phyloP scores from a whole-genome alignment of 1,284 basidiomycete species.

The Tetrapyrgos nigripes region DNA sequence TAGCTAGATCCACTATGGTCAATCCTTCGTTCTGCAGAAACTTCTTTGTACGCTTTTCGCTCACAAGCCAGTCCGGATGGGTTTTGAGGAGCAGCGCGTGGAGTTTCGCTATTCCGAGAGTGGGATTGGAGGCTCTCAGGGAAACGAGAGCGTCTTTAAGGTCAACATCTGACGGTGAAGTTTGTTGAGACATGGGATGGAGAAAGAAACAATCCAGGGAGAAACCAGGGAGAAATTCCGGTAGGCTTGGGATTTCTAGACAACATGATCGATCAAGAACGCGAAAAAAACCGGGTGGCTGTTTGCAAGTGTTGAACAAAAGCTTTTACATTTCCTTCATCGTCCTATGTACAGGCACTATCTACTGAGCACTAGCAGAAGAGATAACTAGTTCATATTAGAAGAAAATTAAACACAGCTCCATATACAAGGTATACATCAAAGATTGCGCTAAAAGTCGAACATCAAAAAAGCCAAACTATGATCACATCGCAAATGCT shows the following conservation, averaged over 20 bases:
- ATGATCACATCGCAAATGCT: too few relatives aligned
- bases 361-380: too few relatives aligned
- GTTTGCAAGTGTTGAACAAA: background rate
- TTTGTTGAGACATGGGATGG: too few relatives aligned
- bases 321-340: too few relatives aligned
- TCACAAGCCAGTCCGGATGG: constrained; percentile 76
- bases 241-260: background rate
- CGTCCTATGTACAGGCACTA: too few relatives aligned
- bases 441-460: too few relatives aligned
- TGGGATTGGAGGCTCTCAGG: constrained; percentile 59
- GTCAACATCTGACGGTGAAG: constrained; percentile 44
- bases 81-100: constrained; percentile 65
- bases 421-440: too few relatives aligned
- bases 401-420: too few relatives aligned
- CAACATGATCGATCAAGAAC: background rate
- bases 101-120: constrained; percentile 74
- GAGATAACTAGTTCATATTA: too few relatives aligned
- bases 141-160: constrained; percentile 47
- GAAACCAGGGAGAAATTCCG: too few relatives aligned
- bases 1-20: constrained; percentile 34
- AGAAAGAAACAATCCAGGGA: too few relatives aligned
- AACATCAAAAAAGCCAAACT: too few relatives aligned
- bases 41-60: constrained; percentile 82
- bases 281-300: background rate
- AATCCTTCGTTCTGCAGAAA: constrained; percentile 67